Conservation (phyloP, 352 stramenopile species). For the Pilasporangium apinafurcum region DNA sequence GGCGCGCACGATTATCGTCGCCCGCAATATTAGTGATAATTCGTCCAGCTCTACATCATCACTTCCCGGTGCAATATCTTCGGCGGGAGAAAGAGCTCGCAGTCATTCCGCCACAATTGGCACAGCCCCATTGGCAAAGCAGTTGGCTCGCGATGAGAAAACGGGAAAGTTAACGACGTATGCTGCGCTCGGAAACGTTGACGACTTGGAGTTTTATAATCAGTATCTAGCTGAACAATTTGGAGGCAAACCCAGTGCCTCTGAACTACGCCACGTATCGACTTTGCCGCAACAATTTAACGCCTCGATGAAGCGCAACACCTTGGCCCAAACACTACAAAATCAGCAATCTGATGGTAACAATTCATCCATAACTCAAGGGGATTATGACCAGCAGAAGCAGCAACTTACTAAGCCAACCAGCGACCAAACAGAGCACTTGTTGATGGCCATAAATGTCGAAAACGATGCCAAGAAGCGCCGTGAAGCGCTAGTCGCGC, state of each 20-base stretch:
- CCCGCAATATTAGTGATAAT: slow-evolving; percentile 22
- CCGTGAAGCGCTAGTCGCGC: slow-evolving; percentile 34
- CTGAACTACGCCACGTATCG: slow-evolving; percentile 13
- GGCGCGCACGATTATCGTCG: slow-evolving; percentile 52
- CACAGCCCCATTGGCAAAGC: not conserved
- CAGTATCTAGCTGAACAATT: slow-evolving; percentile 49
- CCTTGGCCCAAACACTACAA: slow-evolving; percentile 12
- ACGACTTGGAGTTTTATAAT: slow-evolving; percentile 58
- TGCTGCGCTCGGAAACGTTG: slow-evolving; percentile 43
- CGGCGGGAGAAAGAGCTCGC: not conserved
- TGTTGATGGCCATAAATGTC: slow-evolving; percentile 16
- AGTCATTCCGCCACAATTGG: too few species aligned
- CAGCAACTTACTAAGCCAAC: not conserved
- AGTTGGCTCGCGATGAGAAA: slow-evolving; percentile 13
- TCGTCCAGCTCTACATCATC: slow-evolving; percentile 1
- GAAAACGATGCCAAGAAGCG: slow-evolving; percentile 30
- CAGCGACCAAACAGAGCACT: not conserved
- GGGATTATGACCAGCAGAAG: slow-evolving; percentile 1
- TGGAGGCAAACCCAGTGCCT: slow-evolving; percentile 13
- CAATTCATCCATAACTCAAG: too few species aligned
- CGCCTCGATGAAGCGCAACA: slow-evolving; percentile 31
- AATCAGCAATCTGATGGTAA: not conserved
- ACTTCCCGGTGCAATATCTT: not conserved
- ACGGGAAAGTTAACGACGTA: slow-evolving; percentile 48
- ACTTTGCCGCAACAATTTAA: slow-evolving; percentile 15